A percentile compares a stretch with the other conserved stretches of the same genome.
These are phyloP conservation scores for Xylariaceae sp. DNA, from an alignment of 2,329 filamentous ascomycete species.

Conservation along the genomic window DNA sequence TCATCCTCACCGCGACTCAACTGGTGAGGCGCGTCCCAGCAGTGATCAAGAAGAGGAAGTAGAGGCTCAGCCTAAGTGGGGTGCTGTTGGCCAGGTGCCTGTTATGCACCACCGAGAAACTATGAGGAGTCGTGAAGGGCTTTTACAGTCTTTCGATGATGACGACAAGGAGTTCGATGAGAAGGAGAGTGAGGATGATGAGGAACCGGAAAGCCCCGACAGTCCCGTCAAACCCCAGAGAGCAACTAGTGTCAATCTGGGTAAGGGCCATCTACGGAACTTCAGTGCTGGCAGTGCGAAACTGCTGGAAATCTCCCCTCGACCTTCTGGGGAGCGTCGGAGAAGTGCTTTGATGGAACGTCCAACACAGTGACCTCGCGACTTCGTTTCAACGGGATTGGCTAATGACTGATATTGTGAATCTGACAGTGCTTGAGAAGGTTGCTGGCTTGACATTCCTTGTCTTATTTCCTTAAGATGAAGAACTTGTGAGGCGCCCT, in stretches of 20 bases:
- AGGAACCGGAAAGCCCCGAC: conserved; percentile 23
- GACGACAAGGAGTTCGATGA: conserved; percentile 29
- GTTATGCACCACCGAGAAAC: conserved; percentile 44
- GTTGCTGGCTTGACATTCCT: conserved; percentile 23
- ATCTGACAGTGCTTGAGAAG: conserved; percentile 5
- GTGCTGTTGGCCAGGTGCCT: conserved; percentile 44
- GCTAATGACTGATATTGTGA: conserved; percentile 6
- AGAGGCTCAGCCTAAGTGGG: conserved; percentile 47
- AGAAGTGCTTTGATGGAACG: conserved; percentile 27
- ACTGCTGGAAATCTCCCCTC: conserved; percentile 62
- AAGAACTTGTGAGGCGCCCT: conserved; percentile 3
- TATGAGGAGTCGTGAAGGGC: conserved; percentile 49
- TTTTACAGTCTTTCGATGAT: conserved; percentile 38
- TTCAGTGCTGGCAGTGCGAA: conserved; percentile 76
- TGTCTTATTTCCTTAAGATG: conserved; percentile 19
- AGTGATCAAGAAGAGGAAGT: conserved; percentile 57
- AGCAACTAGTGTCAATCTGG: conserved; percentile 67
- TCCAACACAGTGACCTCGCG: conserved; percentile 18
- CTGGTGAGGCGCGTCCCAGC: conserved; percentile 49
- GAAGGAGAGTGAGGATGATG: conserved; percentile 24
- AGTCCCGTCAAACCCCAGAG: conserved; percentile 46
- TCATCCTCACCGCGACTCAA: conserved; percentile 35
- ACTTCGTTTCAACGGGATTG: conserved; percentile 4
- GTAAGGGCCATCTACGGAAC: conserved; percentile 61
- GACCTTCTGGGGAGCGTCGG: conserved; percentile 48